These are phyloP conservation scores for Globisporangium cystogenes DNA, from an alignment of 352 stramenopile genomes.

Conservation along the genomic window DNA sequence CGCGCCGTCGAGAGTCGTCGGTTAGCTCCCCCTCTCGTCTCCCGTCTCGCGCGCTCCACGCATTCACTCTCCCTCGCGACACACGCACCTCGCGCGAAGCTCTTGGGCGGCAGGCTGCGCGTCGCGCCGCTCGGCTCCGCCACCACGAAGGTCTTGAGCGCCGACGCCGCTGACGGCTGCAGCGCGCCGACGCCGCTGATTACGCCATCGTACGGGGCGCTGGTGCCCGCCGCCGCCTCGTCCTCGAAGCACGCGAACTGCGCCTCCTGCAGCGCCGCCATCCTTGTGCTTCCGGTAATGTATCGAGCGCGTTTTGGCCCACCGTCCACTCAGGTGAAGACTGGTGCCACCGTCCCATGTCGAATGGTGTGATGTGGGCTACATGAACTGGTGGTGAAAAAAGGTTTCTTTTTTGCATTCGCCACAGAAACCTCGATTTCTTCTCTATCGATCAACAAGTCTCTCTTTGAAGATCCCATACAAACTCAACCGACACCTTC, in stretches of 20 bases:
- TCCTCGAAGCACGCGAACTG: conserved; percentile 74
- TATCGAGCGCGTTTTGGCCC: conserved; percentile 5
- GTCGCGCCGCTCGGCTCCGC: conserved; percentile 11
- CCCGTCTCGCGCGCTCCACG: no score
- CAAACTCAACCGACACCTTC: not conserved
- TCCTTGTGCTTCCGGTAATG: conserved; percentile 9
- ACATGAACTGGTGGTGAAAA: no score
- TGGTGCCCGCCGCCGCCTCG: conserved; percentile 14
- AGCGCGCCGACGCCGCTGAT: conserved; percentile 1
- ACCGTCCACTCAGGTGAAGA: conserved; percentile 11
- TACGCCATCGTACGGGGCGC: not conserved
- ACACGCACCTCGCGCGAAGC: conserved; percentile 38
- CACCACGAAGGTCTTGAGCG: conserved; percentile 13
- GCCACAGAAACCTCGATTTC: no score
- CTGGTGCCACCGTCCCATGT: not conserved
- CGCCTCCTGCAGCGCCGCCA: conserved; percentile 51
- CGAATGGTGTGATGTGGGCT: no score
- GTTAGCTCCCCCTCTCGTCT: not conserved
- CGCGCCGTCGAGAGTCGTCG: no score
- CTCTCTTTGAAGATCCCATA: not conserved
- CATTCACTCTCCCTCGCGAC: no score
- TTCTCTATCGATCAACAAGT: no score
- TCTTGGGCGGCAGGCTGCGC: conserved; percentile 42
- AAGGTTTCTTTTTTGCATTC: no score
- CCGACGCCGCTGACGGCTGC: conserved; percentile 8